Evolutionary conservation across 2,329 filamentous ascomycete genomes (phyloP).

Genomic region (Claviceps citrina): DNA sequence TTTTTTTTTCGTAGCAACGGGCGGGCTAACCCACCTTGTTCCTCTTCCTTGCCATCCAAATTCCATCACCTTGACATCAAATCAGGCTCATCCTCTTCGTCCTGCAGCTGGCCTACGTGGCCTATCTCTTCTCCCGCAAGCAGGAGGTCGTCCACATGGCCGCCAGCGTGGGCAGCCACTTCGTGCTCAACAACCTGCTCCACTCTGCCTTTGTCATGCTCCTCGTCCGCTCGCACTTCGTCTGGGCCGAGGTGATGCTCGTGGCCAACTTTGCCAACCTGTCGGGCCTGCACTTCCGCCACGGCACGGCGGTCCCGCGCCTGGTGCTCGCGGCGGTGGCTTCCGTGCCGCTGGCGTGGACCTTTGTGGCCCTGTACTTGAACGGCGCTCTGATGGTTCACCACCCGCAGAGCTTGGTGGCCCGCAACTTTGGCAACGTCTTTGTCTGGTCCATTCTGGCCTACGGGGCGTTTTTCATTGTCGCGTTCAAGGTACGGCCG

Average conservation of each 20-base stretch:
- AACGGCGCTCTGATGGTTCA: slow-evolving; percentile 70
- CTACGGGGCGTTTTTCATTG: slow-evolving; percentile 63
- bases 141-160: slow-evolving; percentile 49
- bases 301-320: slow-evolving; percentile 51
- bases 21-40: background rate
- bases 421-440: slow-evolving; percentile 71
- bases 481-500: slow-evolving; percentile 47
- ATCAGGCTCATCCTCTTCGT: slow-evolving; percentile 60
- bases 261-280: slow-evolving; percentile 74
- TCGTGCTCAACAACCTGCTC: slow-evolving; percentile 72
- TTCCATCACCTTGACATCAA: too few relatives aligned
- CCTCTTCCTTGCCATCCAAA: too few relatives aligned
- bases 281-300: slow-evolving; percentile 62
- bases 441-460: slow-evolving; percentile 74
- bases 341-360: slow-evolving; percentile 68
- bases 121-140: slow-evolving; percentile 57
- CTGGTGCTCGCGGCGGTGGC: slow-evolving; percentile 65
- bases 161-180: slow-evolving; percentile 66
- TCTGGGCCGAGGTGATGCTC: slow-evolving; percentile 60
- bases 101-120: slow-evolving; percentile 60
- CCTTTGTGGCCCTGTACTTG: slow-evolving; percentile 76
- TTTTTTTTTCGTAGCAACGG: too few relatives aligned
- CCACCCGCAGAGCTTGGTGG: slow-evolving; percentile 48
- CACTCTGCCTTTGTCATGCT: slow-evolving; percentile 71
- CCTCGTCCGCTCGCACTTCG: slow-evolving; percentile 62